Percentiles rank a stretch among this genome's conserved stretches.
These are phyloP conservation scores for Galerina sulciceps DNA, from an alignment of 768 basidiomycete genomes.

Conservation along the genomic window DNA sequence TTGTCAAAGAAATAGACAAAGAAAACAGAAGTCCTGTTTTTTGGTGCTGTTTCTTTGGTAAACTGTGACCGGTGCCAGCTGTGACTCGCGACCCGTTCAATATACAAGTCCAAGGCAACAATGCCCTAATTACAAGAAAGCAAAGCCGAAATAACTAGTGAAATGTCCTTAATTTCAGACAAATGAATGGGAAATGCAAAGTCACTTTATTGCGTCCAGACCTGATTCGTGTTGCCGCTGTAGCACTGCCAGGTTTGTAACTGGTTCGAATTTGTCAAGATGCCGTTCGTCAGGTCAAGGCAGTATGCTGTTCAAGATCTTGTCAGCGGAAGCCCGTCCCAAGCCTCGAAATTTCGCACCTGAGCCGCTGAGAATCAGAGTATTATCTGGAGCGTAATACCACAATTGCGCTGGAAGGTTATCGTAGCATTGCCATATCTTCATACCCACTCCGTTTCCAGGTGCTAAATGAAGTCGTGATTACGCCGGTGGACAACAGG, in stretches of 20 bases:
- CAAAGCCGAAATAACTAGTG: too few relatives aligned
- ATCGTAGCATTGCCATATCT: slow-evolving; percentile 21
- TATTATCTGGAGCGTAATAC: slow-evolving; percentile 14
- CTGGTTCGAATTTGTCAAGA: slow-evolving; percentile 27
- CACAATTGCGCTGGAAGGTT: slow-evolving; percentile 19
- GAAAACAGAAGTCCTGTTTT: too few relatives aligned
- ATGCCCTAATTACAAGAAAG: too few relatives aligned
- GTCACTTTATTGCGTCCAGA: slow-evolving; percentile 25
- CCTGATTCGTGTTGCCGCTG: slow-evolving; percentile 26
- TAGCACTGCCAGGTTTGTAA: slow-evolving; percentile 32
- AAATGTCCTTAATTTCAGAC: not conserved
- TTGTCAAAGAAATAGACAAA: too few relatives aligned
- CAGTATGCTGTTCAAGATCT: slow-evolving; percentile 22
- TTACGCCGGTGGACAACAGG: not conserved
- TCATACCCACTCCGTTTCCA: slow-evolving; percentile 17
- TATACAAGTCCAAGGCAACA: too few relatives aligned
- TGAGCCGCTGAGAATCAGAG: slow-evolving; percentile 7
- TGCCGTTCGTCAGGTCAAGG: slow-evolving; percentile 31
- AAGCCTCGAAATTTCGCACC: not conserved
- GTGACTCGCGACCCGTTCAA: too few relatives aligned
- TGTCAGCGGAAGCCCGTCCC: not conserved
- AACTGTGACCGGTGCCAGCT: too few relatives aligned
- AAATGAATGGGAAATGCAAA: not conserved
- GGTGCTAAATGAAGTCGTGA: slow-evolving; percentile 6
- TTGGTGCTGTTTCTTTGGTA: too few relatives aligned